Conservation (phyloP, 768 basidiomycete genomes). For the Coprinopsis marcescibilis region DNA sequence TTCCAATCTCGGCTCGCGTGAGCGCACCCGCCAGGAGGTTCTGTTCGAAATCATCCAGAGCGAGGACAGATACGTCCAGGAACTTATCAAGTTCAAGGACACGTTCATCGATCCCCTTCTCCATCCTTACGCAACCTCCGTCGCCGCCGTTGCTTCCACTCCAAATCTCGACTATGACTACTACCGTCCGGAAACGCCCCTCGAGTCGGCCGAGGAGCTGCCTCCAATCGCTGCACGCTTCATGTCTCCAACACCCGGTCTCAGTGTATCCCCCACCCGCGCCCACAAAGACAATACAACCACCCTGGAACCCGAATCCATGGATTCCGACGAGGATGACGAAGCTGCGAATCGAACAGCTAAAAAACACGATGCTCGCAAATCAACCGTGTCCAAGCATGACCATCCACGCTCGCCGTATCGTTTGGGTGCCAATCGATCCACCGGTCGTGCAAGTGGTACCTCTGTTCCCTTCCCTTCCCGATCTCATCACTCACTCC, state of each 20-base stretch:
- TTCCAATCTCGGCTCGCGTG: slow-evolving; percentile 86
- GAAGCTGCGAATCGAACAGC: slow-evolving; percentile 53
- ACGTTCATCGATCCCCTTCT: slow-evolving; percentile 88
- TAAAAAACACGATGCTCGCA: slow-evolving; percentile 31
- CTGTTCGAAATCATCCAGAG: slow-evolving; percentile 95
- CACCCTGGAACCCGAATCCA: slow-evolving; percentile 67
- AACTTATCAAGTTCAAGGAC: slow-evolving; percentile 87
- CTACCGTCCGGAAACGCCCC: slow-evolving; percentile 61
- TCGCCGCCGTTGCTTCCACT: slow-evolving; percentile 45
- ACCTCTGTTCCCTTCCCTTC: slow-evolving; percentile 70
- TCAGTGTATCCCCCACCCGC: slow-evolving; percentile 25
- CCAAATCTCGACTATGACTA: slow-evolving; percentile 65
- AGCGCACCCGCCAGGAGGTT: slow-evolving; percentile 94
- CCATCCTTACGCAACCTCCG: slow-evolving; percentile 64
- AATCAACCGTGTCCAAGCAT: slow-evolving; percentile 39
- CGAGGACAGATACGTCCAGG: slow-evolving; percentile 93
- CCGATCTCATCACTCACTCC: slow-evolving; percentile 73
- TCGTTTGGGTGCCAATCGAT: slow-evolving; percentile 41
- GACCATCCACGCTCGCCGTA: slow-evolving; percentile 78
- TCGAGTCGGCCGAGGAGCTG: slow-evolving; percentile 68
- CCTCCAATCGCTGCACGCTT: slow-evolving; percentile 90
- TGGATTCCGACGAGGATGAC: slow-evolving; percentile 66
- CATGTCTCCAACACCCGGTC: slow-evolving; percentile 66
- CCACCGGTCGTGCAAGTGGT: slow-evolving; percentile 32
- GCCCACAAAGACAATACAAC: slow-evolving; percentile 47